phyloP scores from a whole-genome alignment of 1,284 basidiomycete genomes.

The Singerocomus rubriflavus region DNA sequence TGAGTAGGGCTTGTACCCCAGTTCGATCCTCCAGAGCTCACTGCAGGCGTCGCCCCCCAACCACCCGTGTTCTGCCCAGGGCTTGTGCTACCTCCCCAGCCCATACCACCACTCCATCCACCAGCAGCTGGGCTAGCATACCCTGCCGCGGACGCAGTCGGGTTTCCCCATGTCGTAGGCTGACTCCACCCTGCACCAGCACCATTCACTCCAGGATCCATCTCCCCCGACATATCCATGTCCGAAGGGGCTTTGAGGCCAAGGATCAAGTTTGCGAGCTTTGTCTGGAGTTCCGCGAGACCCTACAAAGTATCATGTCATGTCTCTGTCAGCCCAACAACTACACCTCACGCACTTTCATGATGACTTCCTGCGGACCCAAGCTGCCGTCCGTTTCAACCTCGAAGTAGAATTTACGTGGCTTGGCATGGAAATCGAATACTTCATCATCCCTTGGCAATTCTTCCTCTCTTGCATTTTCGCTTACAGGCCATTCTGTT shows the following conservation, averaged over 20 bases:
- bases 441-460: slow-evolving; percentile 72
- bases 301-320: slow-evolving; percentile 46
- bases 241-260: slow-evolving; percentile 68
- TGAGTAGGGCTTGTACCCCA: slow-evolving; percentile 41
- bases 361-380: slow-evolving; percentile 83
- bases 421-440: slow-evolving; percentile 87
- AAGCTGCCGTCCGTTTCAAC: slow-evolving; percentile 91
- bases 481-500: slow-evolving; percentile 80
- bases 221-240: slow-evolving; percentile 43
- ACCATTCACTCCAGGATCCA: slow-evolving; percentile 34
- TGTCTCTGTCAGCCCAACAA: neutral
- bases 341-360: slow-evolving; percentile 53
- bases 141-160: slow-evolving; percentile 30
- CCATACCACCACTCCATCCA: slow-evolving; percentile 36
- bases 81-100: slow-evolving; percentile 29
- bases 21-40: slow-evolving; percentile 22
- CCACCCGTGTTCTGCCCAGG: slow-evolving; percentile 27
- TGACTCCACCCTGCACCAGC: slow-evolving; percentile 25
- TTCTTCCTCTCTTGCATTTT: slow-evolving; percentile 82
- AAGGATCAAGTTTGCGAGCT: slow-evolving; percentile 77
- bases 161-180: slow-evolving; percentile 17
- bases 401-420: slow-evolving; percentile 86
- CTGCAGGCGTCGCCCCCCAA: slow-evolving; percentile 30
- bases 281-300: slow-evolving; percentile 76
- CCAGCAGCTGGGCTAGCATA: slow-evolving; percentile 34